Percentiles rank a stretch among this genome's conserved stretches.
Evolutionary conservation across 805 yeast genomes (phyloP).

Genomic region (Lachancea sp.): DNA sequence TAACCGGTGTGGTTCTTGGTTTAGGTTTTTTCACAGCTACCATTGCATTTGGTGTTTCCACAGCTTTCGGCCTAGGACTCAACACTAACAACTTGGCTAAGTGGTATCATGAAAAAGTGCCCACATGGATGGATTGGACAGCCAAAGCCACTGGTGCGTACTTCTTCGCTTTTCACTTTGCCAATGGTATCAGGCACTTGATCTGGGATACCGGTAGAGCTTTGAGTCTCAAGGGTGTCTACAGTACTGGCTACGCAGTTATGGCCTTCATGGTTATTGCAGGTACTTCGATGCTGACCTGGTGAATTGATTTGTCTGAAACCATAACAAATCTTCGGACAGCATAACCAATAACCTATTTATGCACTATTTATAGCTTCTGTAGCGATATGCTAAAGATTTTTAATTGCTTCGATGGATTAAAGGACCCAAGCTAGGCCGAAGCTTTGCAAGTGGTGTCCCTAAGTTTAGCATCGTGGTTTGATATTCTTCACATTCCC

Average conservation of each 20-base stretch:
- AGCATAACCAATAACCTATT: background rate
- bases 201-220: conserved; percentile 87
- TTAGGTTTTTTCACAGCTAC: conserved; percentile 73
- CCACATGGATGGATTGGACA: conserved; percentile 52
- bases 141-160: conserved; percentile 66
- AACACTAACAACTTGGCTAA: conserved; percentile 33
- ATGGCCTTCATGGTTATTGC: conserved; percentile 53
- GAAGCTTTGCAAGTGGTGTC: too few relatives aligned
- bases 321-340: background rate
- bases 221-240: conserved; percentile 78
- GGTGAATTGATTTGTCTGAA: conserved; percentile 9
- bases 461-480: too few relatives aligned
- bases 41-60: conserved; percentile 63
- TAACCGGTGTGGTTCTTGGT: conserved; percentile 81
- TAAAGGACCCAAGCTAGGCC: too few relatives aligned
- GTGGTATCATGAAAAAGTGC: conserved; percentile 50
- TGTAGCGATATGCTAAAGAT: background rate
- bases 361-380: conserved; percentile 7
- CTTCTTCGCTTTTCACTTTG: conserved; percentile 82
- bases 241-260: conserved; percentile 84
- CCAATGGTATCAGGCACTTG: conserved; percentile 88
- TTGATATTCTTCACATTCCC: too few relatives aligned
- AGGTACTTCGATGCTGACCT: conserved; percentile 50
- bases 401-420: too few relatives aligned
- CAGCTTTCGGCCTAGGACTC: conserved; percentile 49